Evolutionary conservation across 73 alveolate species (phyloP).

Genomic region (Uronychia setigera): DNA sequence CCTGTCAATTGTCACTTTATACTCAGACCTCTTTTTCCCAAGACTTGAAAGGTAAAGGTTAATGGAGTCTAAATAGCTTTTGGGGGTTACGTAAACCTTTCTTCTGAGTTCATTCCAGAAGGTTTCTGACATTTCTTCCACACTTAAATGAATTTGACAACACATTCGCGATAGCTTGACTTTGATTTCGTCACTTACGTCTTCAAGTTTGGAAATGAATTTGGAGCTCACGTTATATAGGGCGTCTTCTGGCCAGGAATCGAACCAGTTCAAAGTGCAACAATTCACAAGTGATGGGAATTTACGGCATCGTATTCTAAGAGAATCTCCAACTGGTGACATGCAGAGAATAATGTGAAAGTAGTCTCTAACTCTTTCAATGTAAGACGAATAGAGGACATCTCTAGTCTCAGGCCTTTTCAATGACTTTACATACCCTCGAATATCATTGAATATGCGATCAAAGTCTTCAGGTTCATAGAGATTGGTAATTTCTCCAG

Average conservation of each 20-base stretch:
- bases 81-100: slow-evolving; percentile 80
- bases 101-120: slow-evolving; percentile 96
- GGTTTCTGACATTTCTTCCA: slow-evolving; percentile 78
- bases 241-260: slow-evolving; percentile 98
- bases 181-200: neutral
- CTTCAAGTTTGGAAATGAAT: slow-evolving; percentile 53
- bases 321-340: slow-evolving; percentile 96
- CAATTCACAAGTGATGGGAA: slow-evolving; percentile 97
- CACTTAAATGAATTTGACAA: slow-evolving; percentile 80
- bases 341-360: slow-evolving; percentile 94
- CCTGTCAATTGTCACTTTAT: slow-evolving; percentile 74
- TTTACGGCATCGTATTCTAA: slow-evolving; percentile 94
- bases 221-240: slow-evolving; percentile 73
- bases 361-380: slow-evolving; percentile 93
- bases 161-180: slow-evolving; percentile 65
- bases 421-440: slow-evolving; percentile 57
- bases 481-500: slow-evolving; percentile 98
- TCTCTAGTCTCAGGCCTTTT: slow-evolving; percentile 57
- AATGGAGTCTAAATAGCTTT: slow-evolving; percentile 79
- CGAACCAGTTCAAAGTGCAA: slow-evolving; percentile 97
- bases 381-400: slow-evolving; percentile 64
- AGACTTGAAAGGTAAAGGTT: slow-evolving; percentile 66
- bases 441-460: slow-evolving; percentile 75
- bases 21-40: slow-evolving; percentile 86
- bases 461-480: slow-evolving; percentile 94